These are phyloP conservation scores for Phaffomyces thermotolerans DNA, from an alignment of 805 yeast genomes.

Conservation along the genomic window DNA sequence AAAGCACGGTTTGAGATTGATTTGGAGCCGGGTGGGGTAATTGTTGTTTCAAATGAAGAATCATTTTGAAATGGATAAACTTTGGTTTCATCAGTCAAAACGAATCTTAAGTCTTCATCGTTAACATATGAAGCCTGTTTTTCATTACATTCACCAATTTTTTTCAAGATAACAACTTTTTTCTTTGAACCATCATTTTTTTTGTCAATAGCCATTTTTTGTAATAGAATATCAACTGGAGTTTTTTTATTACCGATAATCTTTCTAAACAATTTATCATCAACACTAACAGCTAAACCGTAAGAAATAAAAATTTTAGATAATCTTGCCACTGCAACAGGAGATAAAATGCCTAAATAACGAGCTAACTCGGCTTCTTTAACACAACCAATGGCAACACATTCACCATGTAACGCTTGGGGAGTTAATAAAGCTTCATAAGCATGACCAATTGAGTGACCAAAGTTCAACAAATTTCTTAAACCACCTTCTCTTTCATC, in stretches of 20 bases:
- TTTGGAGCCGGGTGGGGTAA: constrained; percentile 93
- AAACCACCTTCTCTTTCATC: constrained; percentile 96
- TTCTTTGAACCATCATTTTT: constrained; percentile 91
- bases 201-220: constrained; percentile 92
- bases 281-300: constrained; percentile 73
- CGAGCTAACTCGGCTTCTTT: constrained; percentile 94
- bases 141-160: constrained; percentile 86
- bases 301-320: constrained; percentile 78
- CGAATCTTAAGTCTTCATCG: constrained; percentile 73
- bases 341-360: constrained; percentile 78
- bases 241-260: constrained; percentile 64
- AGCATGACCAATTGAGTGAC: constrained; percentile 97
- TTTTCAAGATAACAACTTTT: constrained; percentile 74
- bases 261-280: constrained; percentile 64
- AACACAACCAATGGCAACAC: constrained; percentile 96
- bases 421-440: constrained; percentile 97
- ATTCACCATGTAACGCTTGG: constrained; percentile 94
- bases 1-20: constrained; percentile 95
- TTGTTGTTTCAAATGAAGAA: constrained; percentile 28
- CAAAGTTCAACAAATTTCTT: constrained; percentile 87
- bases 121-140: constrained; percentile 77
- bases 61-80: constrained; percentile 50
- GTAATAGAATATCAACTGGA: constrained; percentile 66
- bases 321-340: constrained; percentile 90
- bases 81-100: constrained; percentile 72